These are phyloP conservation scores for Terana coerulea DNA, from an alignment of 768 basidiomycete species.

Conservation along the genomic window DNA sequence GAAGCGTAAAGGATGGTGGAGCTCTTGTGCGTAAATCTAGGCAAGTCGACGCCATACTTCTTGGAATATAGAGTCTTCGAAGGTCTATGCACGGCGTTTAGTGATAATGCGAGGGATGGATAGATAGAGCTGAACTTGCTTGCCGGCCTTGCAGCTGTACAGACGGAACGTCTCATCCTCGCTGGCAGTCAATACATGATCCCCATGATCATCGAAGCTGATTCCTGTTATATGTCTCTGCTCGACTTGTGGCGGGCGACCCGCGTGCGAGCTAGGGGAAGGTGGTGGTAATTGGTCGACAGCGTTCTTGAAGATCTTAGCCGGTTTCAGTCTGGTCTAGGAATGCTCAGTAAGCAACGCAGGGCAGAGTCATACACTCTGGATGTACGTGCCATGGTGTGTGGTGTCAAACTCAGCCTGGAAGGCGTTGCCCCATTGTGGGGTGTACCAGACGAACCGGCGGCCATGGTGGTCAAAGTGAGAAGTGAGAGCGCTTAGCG, in stretches of 20 bases:
- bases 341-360: background rate
- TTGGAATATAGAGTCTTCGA: constrained; percentile 82
- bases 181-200: constrained; percentile 77
- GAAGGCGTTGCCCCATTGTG: constrained; percentile 12
- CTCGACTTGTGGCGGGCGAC: constrained; percentile 32
- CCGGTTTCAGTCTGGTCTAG: constrained; percentile 67
- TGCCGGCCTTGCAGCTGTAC: constrained; percentile 88
- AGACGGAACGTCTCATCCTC: constrained; percentile 92
- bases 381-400: constrained; percentile 31
- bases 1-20: constrained; percentile 85
- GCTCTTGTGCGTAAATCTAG: constrained; percentile 91
- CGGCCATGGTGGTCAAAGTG: constrained; percentile 1
- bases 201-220: constrained; percentile 88
- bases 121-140: constrained; percentile 59
- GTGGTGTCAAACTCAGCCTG: constrained; percentile 21
- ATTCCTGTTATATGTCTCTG: constrained; percentile 83
- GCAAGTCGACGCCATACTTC: constrained; percentile 95
- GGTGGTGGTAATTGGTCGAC: constrained; percentile 59
- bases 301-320: constrained; percentile 81
- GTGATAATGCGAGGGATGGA: constrained; percentile 12
- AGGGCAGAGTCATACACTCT: background rate
- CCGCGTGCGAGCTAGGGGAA: constrained; percentile 35
- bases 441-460: background rate
- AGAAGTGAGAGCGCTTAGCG: constrained; percentile 1
- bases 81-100: constrained; percentile 44